Conservation (phyloP, 352 stramenopile species). For the Pythium phragmiticola region DNA sequence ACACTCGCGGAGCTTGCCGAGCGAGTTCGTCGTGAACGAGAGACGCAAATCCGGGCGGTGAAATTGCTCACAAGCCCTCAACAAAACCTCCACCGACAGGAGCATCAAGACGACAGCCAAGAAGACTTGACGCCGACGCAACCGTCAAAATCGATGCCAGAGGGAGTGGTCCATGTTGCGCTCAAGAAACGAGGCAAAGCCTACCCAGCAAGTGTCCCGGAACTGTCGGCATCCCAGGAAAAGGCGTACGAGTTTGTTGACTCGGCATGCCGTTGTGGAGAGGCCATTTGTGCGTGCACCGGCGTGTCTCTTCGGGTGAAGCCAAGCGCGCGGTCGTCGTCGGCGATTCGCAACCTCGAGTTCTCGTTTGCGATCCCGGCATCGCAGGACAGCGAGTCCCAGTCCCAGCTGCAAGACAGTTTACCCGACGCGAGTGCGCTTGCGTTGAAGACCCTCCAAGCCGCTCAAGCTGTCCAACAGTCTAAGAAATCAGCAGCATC, state of each 20-base stretch:
- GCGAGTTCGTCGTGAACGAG: conserved; percentile 18
- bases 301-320: not conserved
- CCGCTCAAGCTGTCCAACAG: conserved; percentile 10
- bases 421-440: conserved; percentile 32
- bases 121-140: conserved; percentile 56
- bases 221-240: conserved; percentile 35
- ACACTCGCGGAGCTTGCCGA: conserved; percentile 17
- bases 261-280: conserved; percentile 30
- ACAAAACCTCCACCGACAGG: not conserved
- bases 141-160: conserved; percentile 13
- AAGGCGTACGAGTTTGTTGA: conserved; percentile 36
- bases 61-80: not conserved
- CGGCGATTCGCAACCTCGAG: conserved; percentile 55
- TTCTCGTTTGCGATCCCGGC: conserved; percentile 63
- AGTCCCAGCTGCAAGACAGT: conserved; percentile 31
- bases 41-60: conserved; percentile 2
- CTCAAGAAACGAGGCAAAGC: conserved; percentile 36
- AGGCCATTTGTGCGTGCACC: conserved; percentile 26
- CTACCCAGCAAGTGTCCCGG: not conserved
- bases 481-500: not conserved
- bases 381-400: conserved; percentile 53
- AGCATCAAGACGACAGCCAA: conserved; percentile 28
- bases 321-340: conserved; percentile 20
- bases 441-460: conserved; percentile 32
- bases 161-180: conserved; percentile 15